A percentile compares a stretch with the other conserved stretches of the same genome.
These are phyloP conservation scores for Alternaria metachromatica DNA, from an alignment of 2,329 filamentous ascomycete species.

Conservation along the genomic window DNA sequence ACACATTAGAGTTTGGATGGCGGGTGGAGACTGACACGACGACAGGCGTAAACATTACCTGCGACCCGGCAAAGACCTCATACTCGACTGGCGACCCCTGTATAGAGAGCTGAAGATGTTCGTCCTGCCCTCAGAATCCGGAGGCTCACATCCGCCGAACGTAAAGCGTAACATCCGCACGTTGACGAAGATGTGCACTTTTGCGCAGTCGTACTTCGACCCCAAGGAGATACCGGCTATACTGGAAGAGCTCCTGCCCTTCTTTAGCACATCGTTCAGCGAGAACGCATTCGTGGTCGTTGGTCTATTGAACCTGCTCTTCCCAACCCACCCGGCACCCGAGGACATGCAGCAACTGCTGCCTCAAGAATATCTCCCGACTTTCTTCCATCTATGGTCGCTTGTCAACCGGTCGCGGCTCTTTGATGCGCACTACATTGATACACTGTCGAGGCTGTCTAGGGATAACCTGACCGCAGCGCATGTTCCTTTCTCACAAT, in stretches of 20 bases:
- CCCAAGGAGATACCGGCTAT: constrained; percentile 82
- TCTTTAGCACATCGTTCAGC: constrained; percentile 91
- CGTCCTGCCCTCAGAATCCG: constrained; percentile 83
- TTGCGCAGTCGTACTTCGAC: constrained; percentile 91
- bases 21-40: constrained; percentile 36
- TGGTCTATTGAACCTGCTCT: constrained; percentile 81
- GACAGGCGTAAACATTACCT: constrained; percentile 91
- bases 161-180: constrained; percentile 72
- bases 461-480: constrained; percentile 79
- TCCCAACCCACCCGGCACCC: constrained; percentile 83
- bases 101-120: constrained; percentile 93
- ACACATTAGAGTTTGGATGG: not conserved
- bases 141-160: constrained; percentile 66
- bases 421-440: constrained; percentile 86
- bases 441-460: constrained; percentile 85
- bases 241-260: constrained; percentile 58
- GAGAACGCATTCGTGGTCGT: constrained; percentile 94
- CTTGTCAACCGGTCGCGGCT: constrained; percentile 87
- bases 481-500: constrained; percentile 80
- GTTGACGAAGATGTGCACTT: constrained; percentile 86
- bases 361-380: constrained; percentile 87
- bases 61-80: constrained; percentile 86
- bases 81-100: constrained; percentile 89
- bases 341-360: constrained; percentile 75
- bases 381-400: constrained; percentile 96